phyloP scores from a whole-genome alignment of 495 filamentous ascomycete species.

The Penicillium taxi region DNA sequence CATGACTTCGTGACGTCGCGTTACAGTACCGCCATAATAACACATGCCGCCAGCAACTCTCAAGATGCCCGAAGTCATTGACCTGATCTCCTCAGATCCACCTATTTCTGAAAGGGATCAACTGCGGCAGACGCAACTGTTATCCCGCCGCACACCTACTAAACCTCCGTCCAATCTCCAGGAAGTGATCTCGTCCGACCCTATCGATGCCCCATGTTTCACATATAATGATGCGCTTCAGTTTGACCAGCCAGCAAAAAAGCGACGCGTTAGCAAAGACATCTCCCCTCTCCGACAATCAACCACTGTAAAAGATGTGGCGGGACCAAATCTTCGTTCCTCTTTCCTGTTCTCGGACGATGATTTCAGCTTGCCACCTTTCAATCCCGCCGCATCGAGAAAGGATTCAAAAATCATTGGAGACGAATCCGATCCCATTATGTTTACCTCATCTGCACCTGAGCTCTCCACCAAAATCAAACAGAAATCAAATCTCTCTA shows the following conservation, averaged over 20 bases:
- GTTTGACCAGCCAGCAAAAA: slow-evolving; percentile 33
- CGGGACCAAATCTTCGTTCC: slow-evolving; percentile 6
- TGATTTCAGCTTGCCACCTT: slow-evolving; percentile 19
- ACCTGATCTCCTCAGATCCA: slow-evolving; percentile 36
- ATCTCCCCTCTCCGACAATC: background rate
- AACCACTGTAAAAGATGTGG: slow-evolving; percentile 1
- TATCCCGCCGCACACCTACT: slow-evolving; percentile 7
- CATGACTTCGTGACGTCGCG: slow-evolving; percentile 22
- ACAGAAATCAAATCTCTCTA: slow-evolving; percentile 1
- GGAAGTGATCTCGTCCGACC: slow-evolving; percentile 39
- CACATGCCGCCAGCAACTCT: slow-evolving; percentile 6
- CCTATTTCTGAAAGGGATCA: slow-evolving; percentile 15
- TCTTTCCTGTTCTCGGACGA: slow-evolving; percentile 35
- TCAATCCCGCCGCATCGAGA: slow-evolving; percentile 9
- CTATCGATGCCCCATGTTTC: slow-evolving; percentile 36
- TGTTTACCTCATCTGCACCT: slow-evolving; percentile 45
- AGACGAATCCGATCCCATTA: slow-evolving; percentile 45
- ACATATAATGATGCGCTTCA: slow-evolving; percentile 30
- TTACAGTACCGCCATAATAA: slow-evolving; percentile 8
- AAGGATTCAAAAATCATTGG: slow-evolving; percentile 9
- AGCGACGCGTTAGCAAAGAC: slow-evolving; percentile 32
- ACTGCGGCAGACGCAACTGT: slow-evolving; percentile 1
- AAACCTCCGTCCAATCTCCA: slow-evolving; percentile 7
- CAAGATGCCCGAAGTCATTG: slow-evolving; percentile 39
- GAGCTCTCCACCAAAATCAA: slow-evolving; percentile 10